Conservation (phyloP, 73 alveolate species). For the Breviolum minutum region DNA sequence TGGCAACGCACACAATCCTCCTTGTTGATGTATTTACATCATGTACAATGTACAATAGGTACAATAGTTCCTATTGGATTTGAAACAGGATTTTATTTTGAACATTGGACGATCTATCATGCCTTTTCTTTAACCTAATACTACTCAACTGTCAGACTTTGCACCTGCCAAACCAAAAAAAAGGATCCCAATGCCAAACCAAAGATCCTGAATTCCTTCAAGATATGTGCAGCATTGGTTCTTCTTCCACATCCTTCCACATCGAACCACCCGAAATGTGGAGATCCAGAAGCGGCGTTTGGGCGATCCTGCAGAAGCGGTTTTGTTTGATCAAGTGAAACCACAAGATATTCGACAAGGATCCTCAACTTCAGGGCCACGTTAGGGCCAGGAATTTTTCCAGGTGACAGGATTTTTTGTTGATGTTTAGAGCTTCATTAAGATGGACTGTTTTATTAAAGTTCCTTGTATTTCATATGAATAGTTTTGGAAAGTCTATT, state of each 20-base stretch:
- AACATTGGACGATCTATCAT: no score
- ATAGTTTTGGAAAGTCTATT: no score
- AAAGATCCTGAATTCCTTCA: neutral
- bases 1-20: no score
- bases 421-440: no score
- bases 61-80: no score
- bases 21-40: no score
- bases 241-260: neutral
- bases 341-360: neutral
- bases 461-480: no score
- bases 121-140: no score
- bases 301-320: conserved; percentile 41
- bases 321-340: neutral
- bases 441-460: no score
- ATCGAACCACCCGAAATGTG: conserved; percentile 22
- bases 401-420: neutral
- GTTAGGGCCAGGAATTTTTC: neutral
- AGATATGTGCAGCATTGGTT: neutral
- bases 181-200: conserved; percentile 45
- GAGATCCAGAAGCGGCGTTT: neutral
- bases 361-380: neutral
- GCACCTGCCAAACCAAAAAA: neutral
- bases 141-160: no score
- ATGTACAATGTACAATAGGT: no score
- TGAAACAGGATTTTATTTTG: no score